Evolutionary conservation across 108 stramenopile species (phyloP).

Genomic region (Fragilaria crotonensis): DNA sequence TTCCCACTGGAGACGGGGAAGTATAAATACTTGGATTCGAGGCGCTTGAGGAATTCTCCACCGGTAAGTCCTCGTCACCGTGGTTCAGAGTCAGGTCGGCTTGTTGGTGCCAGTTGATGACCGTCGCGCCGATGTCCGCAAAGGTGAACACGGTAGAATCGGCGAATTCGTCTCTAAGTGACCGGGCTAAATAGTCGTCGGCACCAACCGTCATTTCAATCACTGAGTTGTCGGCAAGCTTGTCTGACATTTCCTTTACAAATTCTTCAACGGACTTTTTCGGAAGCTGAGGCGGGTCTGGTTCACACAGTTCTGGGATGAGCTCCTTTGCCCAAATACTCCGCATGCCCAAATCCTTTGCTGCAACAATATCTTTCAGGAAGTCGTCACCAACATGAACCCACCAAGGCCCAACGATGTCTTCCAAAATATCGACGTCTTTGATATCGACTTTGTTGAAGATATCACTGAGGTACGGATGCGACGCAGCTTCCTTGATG

Average conservation of each 20-base stretch:
- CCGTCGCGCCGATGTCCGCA: slow-evolving; percentile 17
- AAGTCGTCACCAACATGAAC: slow-evolving; percentile 85
- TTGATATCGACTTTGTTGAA: slow-evolving; percentile 5
- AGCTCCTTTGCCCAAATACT: slow-evolving; percentile 72
- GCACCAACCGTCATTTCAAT: slow-evolving; percentile 40
- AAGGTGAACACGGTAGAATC: slow-evolving; percentile 40
- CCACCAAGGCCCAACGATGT: slow-evolving; percentile 70
- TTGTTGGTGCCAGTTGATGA: slow-evolving; percentile 32
- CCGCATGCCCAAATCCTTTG: slow-evolving; percentile 68
- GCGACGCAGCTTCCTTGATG: slow-evolving; percentile 18
- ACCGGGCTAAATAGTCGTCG: slow-evolving; percentile 33
- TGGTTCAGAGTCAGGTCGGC: background rate
- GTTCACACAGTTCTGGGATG: slow-evolving; percentile 27
- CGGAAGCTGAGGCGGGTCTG: slow-evolving; percentile 1
- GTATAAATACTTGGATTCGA: background rate
- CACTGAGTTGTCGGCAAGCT: background rate
- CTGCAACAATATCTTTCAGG: slow-evolving; percentile 78
- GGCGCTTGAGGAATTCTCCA: background rate
- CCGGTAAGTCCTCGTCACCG: background rate
- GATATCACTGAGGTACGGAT: slow-evolving; percentile 19
- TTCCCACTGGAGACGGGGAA: too few relatives aligned
- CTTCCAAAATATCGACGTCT: slow-evolving; percentile 16
- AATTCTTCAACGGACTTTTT: slow-evolving; percentile 13
- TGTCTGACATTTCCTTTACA: slow-evolving; percentile 4
- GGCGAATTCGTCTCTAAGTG: slow-evolving; percentile 34